phyloP scores from a whole-genome alignment of 148 eudicot species.

The Bassia scoparia region DNA sequence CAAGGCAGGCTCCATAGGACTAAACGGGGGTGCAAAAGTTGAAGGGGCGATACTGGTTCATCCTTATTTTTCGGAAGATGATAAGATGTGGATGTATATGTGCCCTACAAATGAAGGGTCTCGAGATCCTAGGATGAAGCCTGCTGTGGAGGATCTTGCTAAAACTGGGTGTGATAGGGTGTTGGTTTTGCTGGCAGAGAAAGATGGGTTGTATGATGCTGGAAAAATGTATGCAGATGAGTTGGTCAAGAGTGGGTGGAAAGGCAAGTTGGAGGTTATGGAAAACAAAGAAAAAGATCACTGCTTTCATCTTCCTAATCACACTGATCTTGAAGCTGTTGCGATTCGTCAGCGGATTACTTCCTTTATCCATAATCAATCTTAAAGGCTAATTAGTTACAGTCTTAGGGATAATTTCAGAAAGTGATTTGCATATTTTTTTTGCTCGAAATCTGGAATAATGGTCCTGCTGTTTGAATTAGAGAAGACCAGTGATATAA shows the following conservation, averaged over 20 bases:
- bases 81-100: constrained; percentile 40
- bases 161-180: constrained; percentile 31
- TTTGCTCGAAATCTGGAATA: too few relatives aligned
- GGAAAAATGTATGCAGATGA: constrained; percentile 32
- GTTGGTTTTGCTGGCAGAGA: constrained; percentile 37
- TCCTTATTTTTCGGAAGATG: constrained; percentile 37
- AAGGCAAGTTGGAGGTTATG: constrained; percentile 30
- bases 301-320: constrained; percentile 27
- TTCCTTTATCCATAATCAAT: constrained; percentile 26
- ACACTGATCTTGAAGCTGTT: constrained; percentile 27
- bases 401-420: too few relatives aligned
- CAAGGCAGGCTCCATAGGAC: constrained; percentile 26
- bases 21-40: constrained; percentile 12
- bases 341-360: constrained; percentile 22
- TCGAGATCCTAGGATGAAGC: constrained; percentile 36
- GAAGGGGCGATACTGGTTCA: constrained; percentile 28
- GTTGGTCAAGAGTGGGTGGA: constrained; percentile 41
- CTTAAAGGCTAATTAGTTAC: too few relatives aligned
- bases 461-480: too few relatives aligned
- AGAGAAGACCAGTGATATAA: too few relatives aligned
- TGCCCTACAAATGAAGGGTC: constrained; percentile 34
- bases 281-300: constrained; percentile 37
- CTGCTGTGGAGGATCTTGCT: constrained; percentile 28
- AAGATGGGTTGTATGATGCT: constrained; percentile 21
- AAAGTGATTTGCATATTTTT: too few relatives aligned